Conservation (phyloP, 2,329 filamentous ascomycete species). For the Lecanoromycetidae sp. region DNA sequence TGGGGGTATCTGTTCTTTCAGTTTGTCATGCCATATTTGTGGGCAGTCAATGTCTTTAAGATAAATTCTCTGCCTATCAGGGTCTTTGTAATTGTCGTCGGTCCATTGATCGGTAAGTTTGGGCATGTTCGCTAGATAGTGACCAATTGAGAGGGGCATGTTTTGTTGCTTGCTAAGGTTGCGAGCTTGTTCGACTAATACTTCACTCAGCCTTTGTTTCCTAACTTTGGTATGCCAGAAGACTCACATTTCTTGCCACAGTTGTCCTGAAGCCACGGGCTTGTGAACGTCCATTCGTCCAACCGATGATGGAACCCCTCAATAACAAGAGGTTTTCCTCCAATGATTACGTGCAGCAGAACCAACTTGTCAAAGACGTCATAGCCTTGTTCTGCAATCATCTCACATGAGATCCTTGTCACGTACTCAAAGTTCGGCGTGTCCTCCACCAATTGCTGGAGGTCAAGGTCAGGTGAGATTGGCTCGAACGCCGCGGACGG, state of each 20-base stretch:
- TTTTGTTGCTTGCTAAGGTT: conserved; percentile 63
- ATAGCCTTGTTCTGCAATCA: conserved; percentile 64
- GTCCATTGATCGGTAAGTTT: conserved; percentile 75
- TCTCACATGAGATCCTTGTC: conserved; percentile 62
- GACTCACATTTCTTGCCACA: conserved; percentile 61
- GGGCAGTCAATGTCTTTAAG: conserved; percentile 97
- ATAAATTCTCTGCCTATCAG: conserved; percentile 74
- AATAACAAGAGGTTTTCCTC: conserved; percentile 79
- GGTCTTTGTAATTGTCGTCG: conserved; percentile 61
- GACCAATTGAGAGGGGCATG: conserved; percentile 73
- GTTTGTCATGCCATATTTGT: conserved; percentile 66
- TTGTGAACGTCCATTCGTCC: conserved; percentile 65
- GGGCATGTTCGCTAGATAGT: conserved; percentile 81
- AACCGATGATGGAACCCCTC: conserved; percentile 72
- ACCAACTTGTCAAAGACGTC: conserved; percentile 79
- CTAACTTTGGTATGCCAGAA: no score
- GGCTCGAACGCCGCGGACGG: conserved; percentile 86
- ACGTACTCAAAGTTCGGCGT: conserved; percentile 81
- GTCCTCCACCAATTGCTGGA: conserved; percentile 60
- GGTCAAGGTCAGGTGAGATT: conserved; percentile 72
- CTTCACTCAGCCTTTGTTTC: no score
- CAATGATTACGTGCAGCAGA: conserved; percentile 66
- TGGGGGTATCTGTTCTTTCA: conserved; percentile 66
- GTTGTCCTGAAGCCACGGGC: conserved; percentile 65
- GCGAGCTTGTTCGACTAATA: conserved; percentile 74